These are phyloP conservation scores for Adansonia rubrostipa DNA, from an alignment of 441 rosid species.

Conservation along the genomic window DNA sequence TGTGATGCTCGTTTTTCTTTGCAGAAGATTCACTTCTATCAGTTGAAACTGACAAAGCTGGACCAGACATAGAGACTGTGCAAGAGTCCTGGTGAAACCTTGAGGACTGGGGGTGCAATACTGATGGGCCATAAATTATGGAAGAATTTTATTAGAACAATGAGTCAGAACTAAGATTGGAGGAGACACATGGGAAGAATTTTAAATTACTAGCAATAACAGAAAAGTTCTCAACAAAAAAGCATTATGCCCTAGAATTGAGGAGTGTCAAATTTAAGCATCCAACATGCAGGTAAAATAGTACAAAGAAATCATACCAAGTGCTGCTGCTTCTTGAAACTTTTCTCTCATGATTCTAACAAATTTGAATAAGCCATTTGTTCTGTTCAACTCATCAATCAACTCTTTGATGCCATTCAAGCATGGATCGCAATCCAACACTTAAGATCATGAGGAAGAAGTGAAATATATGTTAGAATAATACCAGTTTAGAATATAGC, in stretches of 20 bases:
- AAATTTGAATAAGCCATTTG: slow-evolving; percentile 73
- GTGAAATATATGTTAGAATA: slow-evolving; percentile 13
- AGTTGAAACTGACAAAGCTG: slow-evolving; percentile 60
- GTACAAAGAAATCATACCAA: slow-evolving; percentile 40
- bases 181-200: background rate
- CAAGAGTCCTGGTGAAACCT: slow-evolving; percentile 57
- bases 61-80: slow-evolving; percentile 63
- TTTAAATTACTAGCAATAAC: background rate
- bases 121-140: slow-evolving; percentile 42
- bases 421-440: slow-evolving; percentile 76
- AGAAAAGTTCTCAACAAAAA: slow-evolving; percentile 9
- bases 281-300: slow-evolving; percentile 22
- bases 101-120: slow-evolving; percentile 42
- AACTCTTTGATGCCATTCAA: slow-evolving; percentile 57
- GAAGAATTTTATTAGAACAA: background rate
- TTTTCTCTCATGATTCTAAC: slow-evolving; percentile 70
- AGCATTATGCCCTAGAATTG: background rate
- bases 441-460: slow-evolving; percentile 48
- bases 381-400: slow-evolving; percentile 62
- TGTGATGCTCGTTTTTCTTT: slow-evolving; percentile 42
- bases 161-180: background rate
- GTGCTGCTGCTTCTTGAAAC: slow-evolving; percentile 58
- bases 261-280: slow-evolving; percentile 23
- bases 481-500: slow-evolving; percentile 16
- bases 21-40: slow-evolving; percentile 58